Percentiles rank a stretch among this genome's conserved stretches.
phyloP scores from a whole-genome alignment of 805 yeast species.

The Scheffersomyces coipomensis region DNA sequence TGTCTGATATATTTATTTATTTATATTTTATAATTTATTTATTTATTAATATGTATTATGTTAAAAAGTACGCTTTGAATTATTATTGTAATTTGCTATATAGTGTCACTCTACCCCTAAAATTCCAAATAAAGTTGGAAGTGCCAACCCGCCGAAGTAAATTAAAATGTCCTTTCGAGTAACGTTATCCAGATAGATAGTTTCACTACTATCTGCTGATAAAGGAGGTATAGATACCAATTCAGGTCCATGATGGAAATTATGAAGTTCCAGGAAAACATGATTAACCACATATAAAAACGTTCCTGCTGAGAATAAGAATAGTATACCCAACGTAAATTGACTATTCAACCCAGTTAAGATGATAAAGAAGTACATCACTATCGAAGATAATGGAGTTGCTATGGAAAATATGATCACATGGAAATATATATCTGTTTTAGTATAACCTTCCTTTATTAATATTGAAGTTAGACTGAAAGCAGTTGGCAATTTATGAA shows the following conservation, averaged over 20 bases:
- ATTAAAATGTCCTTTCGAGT: constrained; percentile 3
- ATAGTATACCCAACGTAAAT: constrained; percentile 51
- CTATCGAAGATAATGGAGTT: constrained; percentile 62
- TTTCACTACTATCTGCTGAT: neutral
- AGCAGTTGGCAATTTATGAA: constrained; percentile 76
- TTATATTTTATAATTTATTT: too few species aligned
- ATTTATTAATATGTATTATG: too few species aligned
- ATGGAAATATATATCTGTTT: constrained; percentile 40
- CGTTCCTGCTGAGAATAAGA: constrained; percentile 70
- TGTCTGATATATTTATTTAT: neutral
- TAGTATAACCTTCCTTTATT: constrained; percentile 33
- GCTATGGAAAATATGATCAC: constrained; percentile 52
- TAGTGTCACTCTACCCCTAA: constrained; percentile 13
- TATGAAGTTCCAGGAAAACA: constrained; percentile 43
- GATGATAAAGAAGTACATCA: constrained; percentile 43
- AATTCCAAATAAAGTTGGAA: constrained; percentile 25
- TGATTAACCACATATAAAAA: constrained; percentile 71
- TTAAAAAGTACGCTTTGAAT: too few species aligned
- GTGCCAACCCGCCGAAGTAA: constrained; percentile 21
- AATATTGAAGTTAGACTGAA: constrained; percentile 64
- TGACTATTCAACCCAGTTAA: constrained; percentile 22
- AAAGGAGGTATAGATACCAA: neutral
- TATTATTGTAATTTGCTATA: too few species aligned
- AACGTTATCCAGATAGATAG: neutral
- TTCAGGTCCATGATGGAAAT: constrained; percentile 1